A percentile compares a stretch with the other conserved stretches of the same genome.
Evolutionary conservation across 2,329 filamentous ascomycete species (phyloP).

Genomic region (Trichoderma polysporum): DNA sequence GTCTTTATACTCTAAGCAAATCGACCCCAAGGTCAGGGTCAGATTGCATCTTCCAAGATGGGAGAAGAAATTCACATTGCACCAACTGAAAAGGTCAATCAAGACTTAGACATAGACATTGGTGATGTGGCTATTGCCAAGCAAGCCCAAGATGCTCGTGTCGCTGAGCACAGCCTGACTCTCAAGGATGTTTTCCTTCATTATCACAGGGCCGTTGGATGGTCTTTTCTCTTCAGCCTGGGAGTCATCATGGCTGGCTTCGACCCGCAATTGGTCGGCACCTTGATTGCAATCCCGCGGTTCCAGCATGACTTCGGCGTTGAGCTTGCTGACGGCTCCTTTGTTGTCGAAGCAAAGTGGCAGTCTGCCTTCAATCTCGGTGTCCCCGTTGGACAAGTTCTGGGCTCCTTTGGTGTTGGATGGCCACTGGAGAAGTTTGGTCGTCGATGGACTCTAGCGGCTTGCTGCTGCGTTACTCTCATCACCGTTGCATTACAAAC

Average conservation of each 20-base stretch:
- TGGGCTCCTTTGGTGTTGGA: constrained; percentile 39
- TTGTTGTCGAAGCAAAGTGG: constrained; percentile 48
- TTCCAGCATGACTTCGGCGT: neutral
- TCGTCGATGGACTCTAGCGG: constrained; percentile 40
- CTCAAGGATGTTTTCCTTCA: constrained; percentile 28
- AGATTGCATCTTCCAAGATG: neutral
- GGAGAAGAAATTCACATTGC: neutral
- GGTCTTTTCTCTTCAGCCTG: constrained; percentile 37
- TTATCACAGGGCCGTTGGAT: constrained; percentile 38
- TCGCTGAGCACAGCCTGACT: neutral
- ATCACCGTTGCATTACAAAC: constrained; percentile 44
- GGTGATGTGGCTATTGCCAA: neutral
- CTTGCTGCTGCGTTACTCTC: constrained; percentile 34
- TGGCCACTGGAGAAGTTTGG: constrained; percentile 38
- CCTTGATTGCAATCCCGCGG: constrained; percentile 38
- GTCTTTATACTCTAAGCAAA: too few species aligned
- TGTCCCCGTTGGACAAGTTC: constrained; percentile 45
- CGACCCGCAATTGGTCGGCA: constrained; percentile 37
- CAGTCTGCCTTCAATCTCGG: constrained; percentile 48
- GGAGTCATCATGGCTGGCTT: constrained; percentile 46
- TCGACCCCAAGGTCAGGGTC: neutral
- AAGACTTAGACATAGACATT: neutral
- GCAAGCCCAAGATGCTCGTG: neutral
- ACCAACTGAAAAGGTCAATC: neutral
- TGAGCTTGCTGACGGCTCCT: constrained; percentile 12